phyloP scores from a whole-genome alignment of 495 filamentous ascomycete species.

The Neurospora sp. region DNA sequence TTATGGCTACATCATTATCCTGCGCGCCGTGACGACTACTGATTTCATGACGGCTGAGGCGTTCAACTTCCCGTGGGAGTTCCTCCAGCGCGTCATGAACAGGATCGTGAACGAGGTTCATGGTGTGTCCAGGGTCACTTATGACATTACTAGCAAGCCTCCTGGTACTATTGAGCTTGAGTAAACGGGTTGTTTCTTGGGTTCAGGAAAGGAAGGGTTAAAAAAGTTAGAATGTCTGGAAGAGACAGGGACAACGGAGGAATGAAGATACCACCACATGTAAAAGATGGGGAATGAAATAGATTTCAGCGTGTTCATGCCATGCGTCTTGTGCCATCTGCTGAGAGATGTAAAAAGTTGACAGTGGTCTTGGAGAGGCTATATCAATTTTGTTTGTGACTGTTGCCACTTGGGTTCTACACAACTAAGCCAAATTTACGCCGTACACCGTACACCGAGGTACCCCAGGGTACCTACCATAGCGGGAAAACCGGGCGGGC shows the following conservation, averaged over 20 bases:
- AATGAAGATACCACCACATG: not conserved
- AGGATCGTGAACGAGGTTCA: constrained; percentile 81
- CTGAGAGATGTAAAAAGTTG: not conserved
- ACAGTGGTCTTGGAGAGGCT: not conserved
- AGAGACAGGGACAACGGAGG: not conserved
- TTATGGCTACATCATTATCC: constrained; percentile 32
- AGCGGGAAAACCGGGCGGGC: too few species aligned
- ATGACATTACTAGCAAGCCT: constrained; percentile 67
- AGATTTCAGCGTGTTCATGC: not conserved
- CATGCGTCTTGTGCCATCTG: not conserved
- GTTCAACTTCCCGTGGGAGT: constrained; percentile 54
- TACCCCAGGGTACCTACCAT: too few species aligned
- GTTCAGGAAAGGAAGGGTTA: not conserved
- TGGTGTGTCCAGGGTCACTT: constrained; percentile 41
- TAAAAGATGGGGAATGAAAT: not conserved
- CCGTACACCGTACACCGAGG: too few species aligned
- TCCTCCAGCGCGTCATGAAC: constrained; percentile 57
- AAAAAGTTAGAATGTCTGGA: not conserved
- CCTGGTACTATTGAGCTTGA: constrained; percentile 73
- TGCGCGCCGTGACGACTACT: constrained; percentile 65
- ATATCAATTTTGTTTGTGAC: not conserved
- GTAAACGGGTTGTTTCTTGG: constrained; percentile 37
- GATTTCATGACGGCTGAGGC: constrained; percentile 71
- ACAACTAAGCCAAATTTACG: too few species aligned
- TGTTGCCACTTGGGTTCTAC: not conserved